Conservation (phyloP, 1,284 basidiomycete genomes). For the Melampsora americana region DNA sequence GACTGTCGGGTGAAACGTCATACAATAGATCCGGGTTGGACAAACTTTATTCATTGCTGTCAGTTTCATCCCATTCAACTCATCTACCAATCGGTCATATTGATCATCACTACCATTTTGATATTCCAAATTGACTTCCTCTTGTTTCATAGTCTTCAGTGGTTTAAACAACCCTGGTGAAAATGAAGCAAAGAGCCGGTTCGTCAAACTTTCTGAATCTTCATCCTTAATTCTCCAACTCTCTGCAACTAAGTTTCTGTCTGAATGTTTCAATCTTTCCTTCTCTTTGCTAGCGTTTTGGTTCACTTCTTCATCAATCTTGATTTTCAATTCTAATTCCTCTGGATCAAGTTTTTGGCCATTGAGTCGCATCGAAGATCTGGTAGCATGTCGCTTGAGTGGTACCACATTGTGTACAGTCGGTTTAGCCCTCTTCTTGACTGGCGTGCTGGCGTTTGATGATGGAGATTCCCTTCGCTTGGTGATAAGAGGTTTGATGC, state of each 20-base stretch:
- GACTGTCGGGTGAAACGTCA: conserved; percentile 29
- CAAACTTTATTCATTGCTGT: conserved; percentile 14
- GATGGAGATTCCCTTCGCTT: neutral
- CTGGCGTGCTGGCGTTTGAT: neutral
- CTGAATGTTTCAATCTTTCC: conserved; percentile 28
- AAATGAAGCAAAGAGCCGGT: conserved; percentile 7
- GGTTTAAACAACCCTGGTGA: neutral
- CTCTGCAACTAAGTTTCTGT: conserved; percentile 21
- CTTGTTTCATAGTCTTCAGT: conserved; percentile 32
- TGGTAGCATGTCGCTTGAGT: conserved; percentile 26
- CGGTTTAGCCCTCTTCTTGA: conserved; percentile 2
- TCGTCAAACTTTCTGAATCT: conserved; percentile 11
- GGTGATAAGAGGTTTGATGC: conserved; percentile 18
- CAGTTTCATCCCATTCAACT: conserved; percentile 13
- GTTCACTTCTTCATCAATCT: conserved; percentile 12
- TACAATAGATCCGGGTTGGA: conserved; percentile 38
- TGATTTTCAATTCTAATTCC: neutral
- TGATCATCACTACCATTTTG: conserved; percentile 17
- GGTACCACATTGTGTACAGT: neutral
- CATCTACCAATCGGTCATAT: conserved; percentile 7
- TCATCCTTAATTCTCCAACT: conserved; percentile 2
- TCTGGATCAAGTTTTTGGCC: neutral
- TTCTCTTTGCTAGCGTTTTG: conserved; percentile 9
- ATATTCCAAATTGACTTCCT: conserved; percentile 36
- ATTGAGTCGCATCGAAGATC: conserved; percentile 26